Conservation (phyloP, 2,329 filamentous ascomycete species). For the Herpotrichia juniperi region DNA sequence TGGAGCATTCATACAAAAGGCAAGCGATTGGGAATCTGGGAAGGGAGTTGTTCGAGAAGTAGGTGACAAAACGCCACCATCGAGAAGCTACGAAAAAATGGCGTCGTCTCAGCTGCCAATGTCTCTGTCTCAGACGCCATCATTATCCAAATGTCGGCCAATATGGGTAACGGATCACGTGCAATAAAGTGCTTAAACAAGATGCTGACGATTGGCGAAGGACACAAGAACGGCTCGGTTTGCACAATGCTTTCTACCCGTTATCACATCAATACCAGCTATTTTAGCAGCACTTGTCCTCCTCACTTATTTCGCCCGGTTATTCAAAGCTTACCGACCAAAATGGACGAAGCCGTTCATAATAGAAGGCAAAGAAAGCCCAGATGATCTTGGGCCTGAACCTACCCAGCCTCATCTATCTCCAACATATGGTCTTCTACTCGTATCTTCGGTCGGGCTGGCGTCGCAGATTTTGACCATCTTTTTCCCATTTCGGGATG, state of each 20-base stretch:
- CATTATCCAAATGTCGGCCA: constrained; percentile 29
- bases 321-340: constrained; percentile 47
- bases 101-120: constrained; percentile 32
- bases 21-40: constrained; percentile 25
- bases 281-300: constrained; percentile 45
- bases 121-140: constrained; percentile 14
- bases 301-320: constrained; percentile 39
- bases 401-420: constrained; percentile 32
- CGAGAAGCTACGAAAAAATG: constrained; percentile 21
- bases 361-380: constrained; percentile 30
- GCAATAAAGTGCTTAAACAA: background rate
- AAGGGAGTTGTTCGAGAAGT: constrained; percentile 20
- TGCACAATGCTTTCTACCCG: constrained; percentile 48
- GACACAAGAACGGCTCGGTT: constrained; percentile 46
- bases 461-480: constrained; percentile 30
- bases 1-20: constrained; percentile 9
- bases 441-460: constrained; percentile 32
- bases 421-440: constrained; percentile 31
- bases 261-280: constrained; percentile 46
- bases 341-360: constrained; percentile 61
- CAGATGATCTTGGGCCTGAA: constrained; percentile 38
- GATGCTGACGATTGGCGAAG: constrained; percentile 19
- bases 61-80: constrained; percentile 3
- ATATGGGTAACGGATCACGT: constrained; percentile 2
- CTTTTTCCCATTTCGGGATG: constrained; percentile 24